A percentile compares a stretch with the other conserved stretches of the same genome.
Evolutionary conservation across 148 eudicot genomes (phyloP).

Genomic region (Heliamphora exappendiculata): DNA sequence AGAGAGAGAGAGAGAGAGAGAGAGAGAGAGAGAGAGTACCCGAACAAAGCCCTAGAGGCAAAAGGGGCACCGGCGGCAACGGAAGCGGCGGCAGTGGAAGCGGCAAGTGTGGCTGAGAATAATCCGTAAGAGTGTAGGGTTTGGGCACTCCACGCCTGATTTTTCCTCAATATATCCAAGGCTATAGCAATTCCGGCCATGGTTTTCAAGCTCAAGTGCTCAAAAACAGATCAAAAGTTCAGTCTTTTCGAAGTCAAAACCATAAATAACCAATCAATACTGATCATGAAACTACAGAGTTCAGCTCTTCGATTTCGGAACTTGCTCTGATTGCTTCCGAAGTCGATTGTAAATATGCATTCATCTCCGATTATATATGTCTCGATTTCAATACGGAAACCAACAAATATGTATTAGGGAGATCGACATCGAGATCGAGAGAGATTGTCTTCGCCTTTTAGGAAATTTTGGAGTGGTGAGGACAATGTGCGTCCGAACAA

Average conservation of each 20-base stretch:
- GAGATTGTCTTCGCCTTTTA: no score
- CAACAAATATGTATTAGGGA: no score
- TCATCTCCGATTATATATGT: background rate
- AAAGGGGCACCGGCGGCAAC: slow-evolving; percentile 51
- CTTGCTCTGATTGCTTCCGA: background rate
- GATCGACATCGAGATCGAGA: no score
- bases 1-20: background rate
- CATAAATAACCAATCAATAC: background rate
- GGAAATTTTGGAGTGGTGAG: no score
- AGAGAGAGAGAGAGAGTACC: slow-evolving; percentile 17
- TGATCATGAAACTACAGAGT: background rate
- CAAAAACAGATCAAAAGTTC: background rate
- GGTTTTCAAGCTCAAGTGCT: background rate
- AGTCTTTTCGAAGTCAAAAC: background rate
- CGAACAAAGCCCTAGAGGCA: slow-evolving; percentile 47
- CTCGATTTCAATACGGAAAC: background rate
- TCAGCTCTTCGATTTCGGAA: background rate
- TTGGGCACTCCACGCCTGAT: slow-evolving; percentile 35
- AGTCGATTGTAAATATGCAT: background rate
- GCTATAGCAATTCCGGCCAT: slow-evolving; percentile 69
- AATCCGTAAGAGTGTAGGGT: slow-evolving; percentile 43
- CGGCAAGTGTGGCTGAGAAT: slow-evolving; percentile 47
- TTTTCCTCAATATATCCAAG: slow-evolving; percentile 58
- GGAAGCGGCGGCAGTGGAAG: slow-evolving; percentile 53
- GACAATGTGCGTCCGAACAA: background rate